Conservation (phyloP, 2,329 filamentous ascomycete species). For the Cytospora leucostoma region DNA sequence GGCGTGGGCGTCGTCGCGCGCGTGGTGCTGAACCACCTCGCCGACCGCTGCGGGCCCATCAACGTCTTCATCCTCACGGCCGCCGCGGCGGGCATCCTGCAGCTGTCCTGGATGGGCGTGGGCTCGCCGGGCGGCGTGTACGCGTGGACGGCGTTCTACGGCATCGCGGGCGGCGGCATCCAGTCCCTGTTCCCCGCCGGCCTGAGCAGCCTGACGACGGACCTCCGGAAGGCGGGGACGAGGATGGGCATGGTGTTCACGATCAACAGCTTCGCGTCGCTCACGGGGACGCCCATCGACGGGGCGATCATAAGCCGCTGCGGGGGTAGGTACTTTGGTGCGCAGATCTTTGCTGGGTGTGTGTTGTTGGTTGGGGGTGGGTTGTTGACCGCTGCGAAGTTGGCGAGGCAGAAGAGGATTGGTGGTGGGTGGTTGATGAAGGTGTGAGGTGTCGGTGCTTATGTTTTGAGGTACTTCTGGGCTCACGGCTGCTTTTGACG, state of each 20-base stretch:
- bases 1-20: slow-evolving; percentile 61
- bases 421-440: slow-evolving; percentile 44
- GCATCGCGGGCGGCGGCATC: slow-evolving; percentile 63
- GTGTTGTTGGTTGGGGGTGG: slow-evolving; percentile 45
- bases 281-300: slow-evolving; percentile 54
- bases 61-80: slow-evolving; percentile 59
- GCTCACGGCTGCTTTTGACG: background rate
- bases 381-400: slow-evolving; percentile 43
- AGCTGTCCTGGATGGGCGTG: slow-evolving; percentile 63
- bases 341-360: slow-evolving; percentile 51
- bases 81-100: slow-evolving; percentile 43
- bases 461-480: too few relatives aligned
- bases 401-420: slow-evolving; percentile 41
- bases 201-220: slow-evolving; percentile 55
- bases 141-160: slow-evolving; percentile 64
- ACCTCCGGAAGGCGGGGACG: slow-evolving; percentile 54
- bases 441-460: slow-evolving; percentile 31
- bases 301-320: slow-evolving; percentile 49
- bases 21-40: slow-evolving; percentile 57
- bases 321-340: slow-evolving; percentile 47
- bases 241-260: slow-evolving; percentile 62
- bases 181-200: slow-evolving; percentile 68
- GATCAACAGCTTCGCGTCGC: slow-evolving; percentile 54
- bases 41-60: slow-evolving; percentile 59
- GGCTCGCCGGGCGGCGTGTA: slow-evolving; percentile 53